These are phyloP conservation scores for Colletotrichum euphorbiae DNA, from an alignment of 2,329 filamentous ascomycete genomes.

Conservation along the genomic window DNA sequence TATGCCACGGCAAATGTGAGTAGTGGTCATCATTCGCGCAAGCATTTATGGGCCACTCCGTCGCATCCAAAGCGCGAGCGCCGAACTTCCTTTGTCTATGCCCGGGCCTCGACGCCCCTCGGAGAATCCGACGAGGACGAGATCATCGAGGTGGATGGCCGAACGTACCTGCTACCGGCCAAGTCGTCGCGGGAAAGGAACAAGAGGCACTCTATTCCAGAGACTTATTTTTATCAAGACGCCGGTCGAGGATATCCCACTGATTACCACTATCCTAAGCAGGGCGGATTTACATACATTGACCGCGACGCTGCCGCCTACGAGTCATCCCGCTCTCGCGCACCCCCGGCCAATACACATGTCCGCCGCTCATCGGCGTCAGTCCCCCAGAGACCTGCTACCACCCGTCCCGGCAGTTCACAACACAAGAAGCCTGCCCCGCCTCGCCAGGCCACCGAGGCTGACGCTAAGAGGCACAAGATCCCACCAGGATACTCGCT, in stretches of 20 bases:
- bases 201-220: constrained; percentile 41
- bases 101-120: constrained; percentile 68
- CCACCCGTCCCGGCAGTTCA: constrained; percentile 59
- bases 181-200: constrained; percentile 56
- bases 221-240: constrained; percentile 46
- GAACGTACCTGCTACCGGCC: constrained; percentile 65
- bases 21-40: constrained; percentile 60
- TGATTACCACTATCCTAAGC: constrained; percentile 69
- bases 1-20: constrained; percentile 76
- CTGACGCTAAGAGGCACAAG: constrained; percentile 71
- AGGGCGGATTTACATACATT: constrained; percentile 58
- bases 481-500: constrained; percentile 93
- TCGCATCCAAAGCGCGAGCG: constrained; percentile 62
- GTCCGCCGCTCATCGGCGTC: constrained; percentile 61
- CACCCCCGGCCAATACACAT: constrained; percentile 56
- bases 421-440: constrained; percentile 55
- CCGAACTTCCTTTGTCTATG: constrained; percentile 65
- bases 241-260: constrained; percentile 66
- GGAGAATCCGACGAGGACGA: constrained; percentile 76
- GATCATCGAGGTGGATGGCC: constrained; percentile 64
- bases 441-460: constrained; percentile 63
- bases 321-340: constrained; percentile 57
- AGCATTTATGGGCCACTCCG: constrained; percentile 61
- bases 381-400: constrained; percentile 64
- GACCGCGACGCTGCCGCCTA: constrained; percentile 50